A percentile compares a stretch with the other conserved stretches of the same genome.
Conservation (phyloP, 192 early-diverging fungal genomes). For the Backusella luteola region DNA sequence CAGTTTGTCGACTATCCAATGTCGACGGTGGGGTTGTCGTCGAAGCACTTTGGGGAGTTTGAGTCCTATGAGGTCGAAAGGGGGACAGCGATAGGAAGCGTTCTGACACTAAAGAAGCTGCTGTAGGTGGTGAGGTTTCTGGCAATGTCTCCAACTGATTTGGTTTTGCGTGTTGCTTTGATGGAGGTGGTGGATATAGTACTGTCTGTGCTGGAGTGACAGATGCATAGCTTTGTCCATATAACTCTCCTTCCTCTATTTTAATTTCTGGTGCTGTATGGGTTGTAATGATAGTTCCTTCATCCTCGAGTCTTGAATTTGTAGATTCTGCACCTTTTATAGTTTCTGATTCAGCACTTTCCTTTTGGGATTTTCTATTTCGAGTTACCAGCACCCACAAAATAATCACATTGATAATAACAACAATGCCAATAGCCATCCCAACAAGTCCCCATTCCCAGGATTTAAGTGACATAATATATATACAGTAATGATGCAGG, state of each 20-base stretch:
- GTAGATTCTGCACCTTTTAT: not conserved
- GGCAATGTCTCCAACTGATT: not conserved
- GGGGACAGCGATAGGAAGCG: not conserved
- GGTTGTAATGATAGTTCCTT: not conserved
- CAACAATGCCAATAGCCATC: not conserved
- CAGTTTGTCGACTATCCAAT: not conserved
- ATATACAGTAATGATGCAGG: not conserved
- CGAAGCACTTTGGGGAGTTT: not conserved
- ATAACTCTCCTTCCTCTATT: not conserved
- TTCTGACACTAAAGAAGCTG: not conserved
- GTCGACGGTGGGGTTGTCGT: not conserved
- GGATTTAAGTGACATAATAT: not conserved
- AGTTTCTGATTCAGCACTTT: not conserved
- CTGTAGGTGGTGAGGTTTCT: not conserved
- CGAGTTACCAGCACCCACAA: not conserved
- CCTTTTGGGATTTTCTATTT: not conserved
- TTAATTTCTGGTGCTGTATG: not conserved
- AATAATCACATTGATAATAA: not conserved
- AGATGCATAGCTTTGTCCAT: conserved; percentile 4
- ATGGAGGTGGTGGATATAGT: conserved; percentile 6
- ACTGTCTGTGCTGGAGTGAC: not conserved
- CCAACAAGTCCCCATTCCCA: not conserved
- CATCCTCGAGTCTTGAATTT: not conserved
- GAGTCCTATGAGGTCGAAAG: not conserved
- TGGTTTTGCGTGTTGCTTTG: not conserved